Evolutionary conservation across 352 stramenopile genomes (phyloP).

Genomic region (Achlya hypogyna): DNA sequence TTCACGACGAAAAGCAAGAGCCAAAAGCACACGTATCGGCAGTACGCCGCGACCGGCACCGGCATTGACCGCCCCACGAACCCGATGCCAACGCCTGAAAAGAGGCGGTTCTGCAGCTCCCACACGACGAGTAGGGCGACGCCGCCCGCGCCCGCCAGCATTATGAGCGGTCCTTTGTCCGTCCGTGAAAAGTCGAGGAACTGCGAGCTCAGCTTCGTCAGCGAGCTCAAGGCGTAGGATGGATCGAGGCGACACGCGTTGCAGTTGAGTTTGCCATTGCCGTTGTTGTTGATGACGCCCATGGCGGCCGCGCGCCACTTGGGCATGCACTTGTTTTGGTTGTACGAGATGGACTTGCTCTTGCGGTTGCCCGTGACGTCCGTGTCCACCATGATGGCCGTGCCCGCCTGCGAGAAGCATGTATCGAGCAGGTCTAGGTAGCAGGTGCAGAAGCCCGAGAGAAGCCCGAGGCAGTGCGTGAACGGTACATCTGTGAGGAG

Average conservation of each 20-base stretch:
- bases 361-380: background rate
- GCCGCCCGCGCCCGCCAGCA: conserved; percentile 45
- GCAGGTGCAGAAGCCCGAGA: background rate
- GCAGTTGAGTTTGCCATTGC: conserved; percentile 22
- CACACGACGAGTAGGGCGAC: conserved; percentile 51
- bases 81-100: conserved; percentile 55
- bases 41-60: conserved; percentile 36
- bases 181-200: conserved; percentile 33
- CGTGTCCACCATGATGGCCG: background rate
- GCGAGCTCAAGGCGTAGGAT: background rate
- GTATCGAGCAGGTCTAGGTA: background rate
- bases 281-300: conserved; percentile 16
- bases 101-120: conserved; percentile 51
- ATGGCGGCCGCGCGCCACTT: conserved; percentile 10
- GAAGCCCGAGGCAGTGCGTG: background rate
- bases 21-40: conserved; percentile 71
- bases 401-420: conserved; percentile 13
- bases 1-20: conserved; percentile 87
- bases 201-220: background rate
- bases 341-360: conserved; percentile 13
- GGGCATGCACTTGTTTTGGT: conserved; percentile 23
- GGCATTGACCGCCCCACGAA: conserved; percentile 49
- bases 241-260: conserved; percentile 19
- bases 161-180: conserved; percentile 51
- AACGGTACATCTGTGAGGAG: conserved; percentile 14